A percentile compares a stretch with the other conserved stretches of the same genome.
Evolutionary conservation across 345 rosid species (phyloP).

Genomic region (Syzygium aromaticum): DNA sequence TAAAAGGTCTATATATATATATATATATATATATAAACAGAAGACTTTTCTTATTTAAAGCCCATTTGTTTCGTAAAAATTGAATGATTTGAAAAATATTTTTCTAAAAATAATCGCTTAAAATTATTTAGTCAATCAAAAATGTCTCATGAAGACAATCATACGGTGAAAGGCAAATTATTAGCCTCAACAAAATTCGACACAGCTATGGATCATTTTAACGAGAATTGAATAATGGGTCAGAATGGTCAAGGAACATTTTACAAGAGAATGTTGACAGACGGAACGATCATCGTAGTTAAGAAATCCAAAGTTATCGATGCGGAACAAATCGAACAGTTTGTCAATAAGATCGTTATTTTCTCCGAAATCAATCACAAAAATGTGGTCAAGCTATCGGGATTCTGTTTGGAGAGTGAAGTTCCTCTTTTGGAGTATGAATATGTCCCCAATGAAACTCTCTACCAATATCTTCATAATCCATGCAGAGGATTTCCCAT

Average conservation of each 20-base stretch:
- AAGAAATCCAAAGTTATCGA: background rate
- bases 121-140: too few relatives aligned
- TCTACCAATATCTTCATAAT: background rate
- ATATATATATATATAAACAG: too few relatives aligned
- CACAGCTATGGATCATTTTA: background rate
- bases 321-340: background rate
- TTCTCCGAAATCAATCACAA: background rate
- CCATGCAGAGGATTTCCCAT: fast-evolving
- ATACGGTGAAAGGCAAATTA: background rate
- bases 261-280: background rate
- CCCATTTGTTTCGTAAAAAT: too few relatives aligned
- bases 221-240: background rate
- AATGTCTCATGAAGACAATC: background rate
- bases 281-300: background rate
- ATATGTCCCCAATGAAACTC: background rate
- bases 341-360: background rate
- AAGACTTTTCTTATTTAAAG: too few relatives aligned
- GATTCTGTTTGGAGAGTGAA: background rate
- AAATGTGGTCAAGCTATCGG: background rate
- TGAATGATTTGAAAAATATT: too few relatives aligned
- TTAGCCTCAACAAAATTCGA: background rate
- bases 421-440: background rate
- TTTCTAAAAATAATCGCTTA: too few relatives aligned
- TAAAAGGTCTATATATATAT: background rate
- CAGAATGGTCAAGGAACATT: background rate